Evolutionary conservation across 179 eudicot species (phyloP), one percentile per base, ranked within the genome.

Genomic region (Patellifolia procumbens): DNA sequence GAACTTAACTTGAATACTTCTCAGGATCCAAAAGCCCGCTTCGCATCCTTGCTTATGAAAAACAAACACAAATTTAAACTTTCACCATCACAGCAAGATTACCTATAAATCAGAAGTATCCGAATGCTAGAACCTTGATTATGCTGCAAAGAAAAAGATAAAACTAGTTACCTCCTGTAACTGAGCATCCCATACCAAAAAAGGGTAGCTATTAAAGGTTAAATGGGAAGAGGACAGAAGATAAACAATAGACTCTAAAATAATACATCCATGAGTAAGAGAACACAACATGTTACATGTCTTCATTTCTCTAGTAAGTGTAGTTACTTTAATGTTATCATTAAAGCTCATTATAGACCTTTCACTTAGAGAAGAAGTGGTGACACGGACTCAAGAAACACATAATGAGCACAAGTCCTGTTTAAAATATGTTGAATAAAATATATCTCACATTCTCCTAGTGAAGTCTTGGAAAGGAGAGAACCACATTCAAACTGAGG

Each of bases 51-150:
- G 7, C 20, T 48, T 16, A 48, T 48, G 26, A 37, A 72, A 35
- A 56, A 34, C 29, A 35, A 37, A 70, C 5, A 24, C 11, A 37
- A 8, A 37, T 15, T 35, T 70, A 32, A 69, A 37, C 19, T 29
- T 52, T 31, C 26, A 39, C 35, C 3, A 51, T 37, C 66, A 51
- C 17, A 10, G 16, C 8, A 63, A 35, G 45, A 68, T 70, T 86
- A 92, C 97, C 97, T 92, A 75, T 92, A 90, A 78, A 92, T 85
- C 77, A 91, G 73, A 81, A 92, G 94, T 81, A 92, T 85, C 63
- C 97, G 87, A 75, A 87, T 77, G 79, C 82, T 85, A 72, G 87
- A 75, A 75, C 92, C 97, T 76, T 89, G 48, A 80, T 83, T 90
- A 77, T 91, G 92, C 97, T 92, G 77, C 86, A 89, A 61, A 81